Conservation (phyloP, 2,329 filamentous ascomycete genomes). For the Apiospora arundinis region DNA sequence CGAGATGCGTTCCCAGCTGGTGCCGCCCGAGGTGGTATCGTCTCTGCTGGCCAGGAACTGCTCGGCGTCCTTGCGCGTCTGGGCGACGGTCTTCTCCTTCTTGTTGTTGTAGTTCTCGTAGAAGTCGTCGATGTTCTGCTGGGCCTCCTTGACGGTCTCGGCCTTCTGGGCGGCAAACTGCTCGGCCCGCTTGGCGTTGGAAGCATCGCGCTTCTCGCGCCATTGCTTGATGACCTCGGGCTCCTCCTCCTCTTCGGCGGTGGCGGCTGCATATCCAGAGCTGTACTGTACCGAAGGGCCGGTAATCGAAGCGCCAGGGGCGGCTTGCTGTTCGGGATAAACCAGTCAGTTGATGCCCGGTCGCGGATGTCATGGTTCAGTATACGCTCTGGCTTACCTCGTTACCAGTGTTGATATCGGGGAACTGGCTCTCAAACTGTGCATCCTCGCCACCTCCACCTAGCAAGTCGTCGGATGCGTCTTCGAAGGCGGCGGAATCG, state of each 20-base stretch:
- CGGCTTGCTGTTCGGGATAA: constrained; percentile 64
- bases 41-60: constrained; percentile 89
- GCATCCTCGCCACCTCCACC: constrained; percentile 63
- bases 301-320: constrained; percentile 81
- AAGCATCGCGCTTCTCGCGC: constrained; percentile 86
- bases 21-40: constrained; percentile 92
- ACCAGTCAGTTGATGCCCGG: constrained; percentile 26
- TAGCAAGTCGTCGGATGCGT: constrained; percentile 73
- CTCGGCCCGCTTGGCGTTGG: constrained; percentile 83
- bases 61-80: constrained; percentile 90
- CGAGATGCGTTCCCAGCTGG: constrained; percentile 97
- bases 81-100: constrained; percentile 89
- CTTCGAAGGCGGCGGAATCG: constrained; percentile 70
- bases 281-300: constrained; percentile 65
- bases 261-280: constrained; percentile 63
- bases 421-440: constrained; percentile 88
- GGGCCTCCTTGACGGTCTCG: constrained; percentile 86
- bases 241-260: constrained; percentile 74
- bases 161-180: constrained; percentile 82
- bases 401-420: constrained; percentile 72
- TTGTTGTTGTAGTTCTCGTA: constrained; percentile 99
- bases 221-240: constrained; percentile 89
- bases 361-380: neutral
- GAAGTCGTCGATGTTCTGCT: constrained; percentile 96
- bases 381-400: constrained; percentile 59